Percentiles rank a stretch among this genome's conserved stretches.
phyloP scores from a whole-genome alignment of 2,329 filamentous ascomycete genomes.

The Pseudocercospora fijiensis region DNA sequence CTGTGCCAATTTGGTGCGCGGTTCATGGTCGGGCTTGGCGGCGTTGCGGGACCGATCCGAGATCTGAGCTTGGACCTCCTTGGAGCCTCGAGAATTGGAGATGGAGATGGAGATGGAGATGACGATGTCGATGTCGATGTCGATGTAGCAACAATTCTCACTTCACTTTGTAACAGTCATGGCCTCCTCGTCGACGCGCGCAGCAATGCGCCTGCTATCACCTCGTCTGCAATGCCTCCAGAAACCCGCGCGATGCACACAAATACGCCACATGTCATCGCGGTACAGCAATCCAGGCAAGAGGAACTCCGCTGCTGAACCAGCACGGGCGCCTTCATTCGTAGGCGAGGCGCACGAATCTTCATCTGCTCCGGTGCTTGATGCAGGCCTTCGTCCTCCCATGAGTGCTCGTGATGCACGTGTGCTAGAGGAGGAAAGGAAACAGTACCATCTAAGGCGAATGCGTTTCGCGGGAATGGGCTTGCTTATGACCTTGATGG shows the following conservation, averaged over 20 bases:
- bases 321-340: conserved; percentile 28
- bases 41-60: background rate
- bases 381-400: conserved; percentile 23
- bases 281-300: conserved; percentile 39
- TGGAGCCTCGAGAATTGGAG: background rate
- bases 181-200: conserved; percentile 31
- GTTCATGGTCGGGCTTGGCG: background rate
- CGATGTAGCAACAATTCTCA: background rate
- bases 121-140: background rate
- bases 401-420: conserved; percentile 30
- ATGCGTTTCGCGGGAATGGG: conserved; percentile 42
- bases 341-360: conserved; percentile 16
- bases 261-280: conserved; percentile 34
- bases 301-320: conserved; percentile 30
- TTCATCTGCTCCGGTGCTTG: conserved; percentile 9
- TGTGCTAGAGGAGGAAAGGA: conserved; percentile 33
- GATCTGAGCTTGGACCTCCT: background rate
- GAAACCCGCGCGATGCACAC: conserved; percentile 22
- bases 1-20: background rate
- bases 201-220: conserved; percentile 35
- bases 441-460: conserved; percentile 34
- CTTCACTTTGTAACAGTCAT: conserved; percentile 16
- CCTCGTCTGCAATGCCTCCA: conserved; percentile 30
- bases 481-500: conserved; percentile 36
- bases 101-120: background rate